These are phyloP conservation scores for Podospora pseudoanserina DNA, from an alignment of 495 filamentous ascomycete genomes.

Conservation along the genomic window DNA sequence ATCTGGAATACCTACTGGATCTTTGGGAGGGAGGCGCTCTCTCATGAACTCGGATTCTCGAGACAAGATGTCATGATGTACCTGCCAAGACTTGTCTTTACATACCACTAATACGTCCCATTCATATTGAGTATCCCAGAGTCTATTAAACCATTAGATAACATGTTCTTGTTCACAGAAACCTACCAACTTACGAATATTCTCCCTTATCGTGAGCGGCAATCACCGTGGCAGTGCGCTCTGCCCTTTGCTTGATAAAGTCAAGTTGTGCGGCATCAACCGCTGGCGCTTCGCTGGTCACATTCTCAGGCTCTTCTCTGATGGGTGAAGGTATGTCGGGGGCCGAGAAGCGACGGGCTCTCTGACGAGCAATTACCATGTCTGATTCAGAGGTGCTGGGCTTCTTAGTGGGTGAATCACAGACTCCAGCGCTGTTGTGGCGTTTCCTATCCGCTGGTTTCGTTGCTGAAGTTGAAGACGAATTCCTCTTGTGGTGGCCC, in stretches of 20 bases:
- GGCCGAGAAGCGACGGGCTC: background rate
- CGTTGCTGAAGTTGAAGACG: background rate
- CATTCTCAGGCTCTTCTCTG: background rate
- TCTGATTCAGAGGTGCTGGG: background rate
- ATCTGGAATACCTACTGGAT: constrained; percentile 14
- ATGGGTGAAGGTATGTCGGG: background rate
- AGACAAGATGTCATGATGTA: constrained; percentile 27
- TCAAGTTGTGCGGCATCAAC: background rate
- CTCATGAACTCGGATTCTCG: constrained; percentile 21
- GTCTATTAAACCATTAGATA: constrained; percentile 3
- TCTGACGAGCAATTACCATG: background rate
- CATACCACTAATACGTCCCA: constrained; percentile 25
- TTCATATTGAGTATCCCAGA: constrained; percentile 18
- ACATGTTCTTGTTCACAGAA: background rate
- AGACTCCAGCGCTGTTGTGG: background rate
- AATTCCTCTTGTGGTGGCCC: background rate
- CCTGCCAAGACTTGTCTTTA: background rate
- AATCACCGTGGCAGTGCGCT: constrained; percentile 7
- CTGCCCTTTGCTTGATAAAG: background rate
- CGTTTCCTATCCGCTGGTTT: background rate
- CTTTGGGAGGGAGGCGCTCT: constrained; percentile 14
- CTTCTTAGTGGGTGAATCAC: background rate
- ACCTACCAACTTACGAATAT: constrained; percentile 10
- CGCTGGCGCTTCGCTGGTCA: background rate
- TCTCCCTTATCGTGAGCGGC: constrained; percentile 9